A percentile compares a stretch with the other conserved stretches of the same genome.
These are phyloP conservation scores for Eragrostis tef DNA, from an alignment of 202 grass and related monocot species.

Conservation along the genomic window DNA sequence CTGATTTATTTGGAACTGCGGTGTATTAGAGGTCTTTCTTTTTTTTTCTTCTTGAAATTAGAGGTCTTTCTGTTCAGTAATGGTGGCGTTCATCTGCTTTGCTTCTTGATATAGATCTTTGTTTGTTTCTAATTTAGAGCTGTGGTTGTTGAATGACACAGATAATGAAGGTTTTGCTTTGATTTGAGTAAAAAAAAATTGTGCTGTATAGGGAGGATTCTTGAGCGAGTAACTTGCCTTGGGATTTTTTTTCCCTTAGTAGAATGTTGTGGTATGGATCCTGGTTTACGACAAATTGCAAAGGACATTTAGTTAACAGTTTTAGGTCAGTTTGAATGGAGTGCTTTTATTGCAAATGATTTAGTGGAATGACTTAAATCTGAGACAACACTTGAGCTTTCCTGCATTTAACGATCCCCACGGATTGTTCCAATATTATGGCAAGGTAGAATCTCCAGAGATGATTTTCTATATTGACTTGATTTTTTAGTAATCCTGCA, in stretches of 20 bases:
- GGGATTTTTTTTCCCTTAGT: background rate
- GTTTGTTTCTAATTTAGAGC: background rate
- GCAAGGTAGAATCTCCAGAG: background rate
- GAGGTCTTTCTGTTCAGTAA: no score
- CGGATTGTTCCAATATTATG: background rate
- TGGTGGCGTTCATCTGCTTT: no score
- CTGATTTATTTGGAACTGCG: no score
- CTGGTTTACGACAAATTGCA: background rate
- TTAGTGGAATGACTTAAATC: background rate
- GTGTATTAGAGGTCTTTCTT: no score
- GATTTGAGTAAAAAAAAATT: background rate
- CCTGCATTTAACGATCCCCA: slow-evolving; percentile 1
- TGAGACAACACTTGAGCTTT: background rate
- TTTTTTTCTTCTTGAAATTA: no score
- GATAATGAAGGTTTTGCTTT: background rate
- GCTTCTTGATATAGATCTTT: no score
- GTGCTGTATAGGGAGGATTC: background rate
- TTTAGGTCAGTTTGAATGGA: background rate
- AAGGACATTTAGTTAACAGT: slow-evolving; percentile 9
- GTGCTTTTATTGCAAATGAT: background rate
- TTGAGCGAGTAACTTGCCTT: background rate
- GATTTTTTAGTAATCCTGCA: background rate
- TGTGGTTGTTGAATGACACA: slow-evolving; percentile 2
- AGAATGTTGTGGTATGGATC: background rate
- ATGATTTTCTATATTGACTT: background rate